Evolutionary conservation across 495 filamentous ascomycete genomes (phyloP), one percentile per base, ranked within the genome.

Genomic region (Penicillium cinerascens): DNA sequence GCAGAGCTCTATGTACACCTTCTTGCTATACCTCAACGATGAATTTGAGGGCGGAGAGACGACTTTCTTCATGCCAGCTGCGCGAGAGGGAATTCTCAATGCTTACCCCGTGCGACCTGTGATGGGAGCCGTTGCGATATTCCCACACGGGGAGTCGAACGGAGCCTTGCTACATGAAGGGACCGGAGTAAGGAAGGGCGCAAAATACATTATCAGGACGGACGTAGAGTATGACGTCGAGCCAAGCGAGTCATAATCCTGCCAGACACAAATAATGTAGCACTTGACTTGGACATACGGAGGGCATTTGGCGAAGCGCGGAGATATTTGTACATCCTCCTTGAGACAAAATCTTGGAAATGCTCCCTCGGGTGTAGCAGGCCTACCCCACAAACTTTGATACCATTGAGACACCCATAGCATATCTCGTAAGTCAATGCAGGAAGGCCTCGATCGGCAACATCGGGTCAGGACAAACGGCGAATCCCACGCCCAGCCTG

Each of bases 191-290:
- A 54, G 62, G 48, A 69, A 65, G 44, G 69, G 69, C 4, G 69
- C 69, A 2, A 72, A 72, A 44, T 72, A 72, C 54, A 72, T 72
- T n/a, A 70, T 72, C 36, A 37, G 69, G 23, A 68, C 64, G 4
- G 69, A 72, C 45, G 67, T 72, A 52, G 69, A 72, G 61, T 72
- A 72, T 45, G 69, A 72, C 44, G 63, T 72, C n/a, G 64, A 67
- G 36, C 62, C 67, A 15, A 54, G 36, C 21, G 52, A 60, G 13
- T 44, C 8, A 44, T 33, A 4, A n/a, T n/a, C n/a, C n/a, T n/a
- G n/a, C n/a, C 10, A 13, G 29, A 33, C 29, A 33, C 29, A 10
- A 33, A 13, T 33, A 13, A 13, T 33, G 11, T 33, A 13, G 29
- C 11, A 10, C 11, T 33, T 13, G 29, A 13, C 6, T 15, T 15